Evolutionary conservation across 2,329 filamentous ascomycete genomes (phyloP), one percentile per base, ranked within the genome.

Genomic region (Fusarium piperis): DNA sequence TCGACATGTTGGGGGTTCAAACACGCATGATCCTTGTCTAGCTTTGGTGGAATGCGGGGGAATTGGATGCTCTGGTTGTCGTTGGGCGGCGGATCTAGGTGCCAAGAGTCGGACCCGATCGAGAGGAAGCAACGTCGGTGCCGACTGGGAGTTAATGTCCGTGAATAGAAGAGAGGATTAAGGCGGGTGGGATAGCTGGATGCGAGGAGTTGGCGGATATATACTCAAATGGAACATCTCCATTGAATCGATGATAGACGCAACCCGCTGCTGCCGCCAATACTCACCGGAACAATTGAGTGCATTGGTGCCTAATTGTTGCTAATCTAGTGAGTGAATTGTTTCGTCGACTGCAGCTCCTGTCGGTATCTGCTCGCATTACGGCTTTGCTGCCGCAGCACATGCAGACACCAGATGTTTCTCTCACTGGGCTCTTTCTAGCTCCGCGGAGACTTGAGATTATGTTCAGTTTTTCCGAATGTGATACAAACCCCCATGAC

Each of bases 1-100:
- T 72, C 13, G 46, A 44, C 33, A 35, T 71, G 41, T 38, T 62
- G 55, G 48, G 18, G 57, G 59, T 32, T 26, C 3, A 20, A 23
- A 35, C 36, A 26, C 28, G 15, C 5, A 36, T 16, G 4, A 52
- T 58, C 56, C 65, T 56, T 46, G 69, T 39, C 56, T 56, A 59
- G 65, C 35, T 28, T 57, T 15, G 30, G 6, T n/a, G 1, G 28
- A 35, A 20, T 64, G 69, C 62, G 69, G 65, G 55, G 68, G 16
- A 33, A 23, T 48, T 48, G 26, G 26, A 33, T 46, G 15, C 32
- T 46, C 26, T 20, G 6, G 18, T 23, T 15, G 56, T 16, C 35
- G 28, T 12, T 30, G 32, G 13, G n/a, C 9, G 56, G 56, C 56
- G 38, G 56, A 59, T 59, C 57, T 30, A 28, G 30, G 57, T 36